Evolutionary conservation across 768 basidiomycete species (phyloP), one percentile per base, ranked within the genome.

Genomic region (Pholiota microspora): DNA sequence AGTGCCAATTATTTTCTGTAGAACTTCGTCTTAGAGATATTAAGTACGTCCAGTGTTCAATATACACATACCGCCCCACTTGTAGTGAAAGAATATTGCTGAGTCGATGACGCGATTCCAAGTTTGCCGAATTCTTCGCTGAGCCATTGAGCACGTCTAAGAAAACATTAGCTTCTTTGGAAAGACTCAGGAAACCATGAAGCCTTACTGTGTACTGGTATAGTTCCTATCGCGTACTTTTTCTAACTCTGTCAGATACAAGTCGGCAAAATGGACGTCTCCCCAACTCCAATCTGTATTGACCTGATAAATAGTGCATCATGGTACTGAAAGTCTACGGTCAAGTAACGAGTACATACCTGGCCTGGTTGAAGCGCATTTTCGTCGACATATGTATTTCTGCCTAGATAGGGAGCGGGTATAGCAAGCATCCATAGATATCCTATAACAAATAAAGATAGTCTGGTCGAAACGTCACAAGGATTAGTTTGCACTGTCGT

Each of bases 321-420:
- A 1, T 40, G 44, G 54, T 7, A 29, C 35, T 8, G 57, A 12
- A 24, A 32, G 49, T 13, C 40, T 8, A 25, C 10, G 10, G 8
- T 6, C 7, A 18, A 28, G 18, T 15, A 46, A 15, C 34, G 9
- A 23, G 27, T n/a, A 50, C 62, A 46, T 62, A 95, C 95, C 76
- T 96, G 94, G 4, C 82, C 87, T 8, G 97, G 95, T 64, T 95
- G 92, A 16, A 99, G 71, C 1, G 97, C 96, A 68, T 98, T 97
- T 73, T 99, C 97, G 67, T 96, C 94, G 47, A 96, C 88, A 66
- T 93, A 96, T 7, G 85, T 90, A 7, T 73, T 68, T 58, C 83
- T 78, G 15, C 84, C 85, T 4, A 95, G 75, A 0, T 72, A 72
- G 4, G 83, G 74, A 10, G 79, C 77, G 3, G 95, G 95, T 49